Conservation (phyloP, 202 grass and related monocot species). For the Cymbopogon flexuosus region DNA sequence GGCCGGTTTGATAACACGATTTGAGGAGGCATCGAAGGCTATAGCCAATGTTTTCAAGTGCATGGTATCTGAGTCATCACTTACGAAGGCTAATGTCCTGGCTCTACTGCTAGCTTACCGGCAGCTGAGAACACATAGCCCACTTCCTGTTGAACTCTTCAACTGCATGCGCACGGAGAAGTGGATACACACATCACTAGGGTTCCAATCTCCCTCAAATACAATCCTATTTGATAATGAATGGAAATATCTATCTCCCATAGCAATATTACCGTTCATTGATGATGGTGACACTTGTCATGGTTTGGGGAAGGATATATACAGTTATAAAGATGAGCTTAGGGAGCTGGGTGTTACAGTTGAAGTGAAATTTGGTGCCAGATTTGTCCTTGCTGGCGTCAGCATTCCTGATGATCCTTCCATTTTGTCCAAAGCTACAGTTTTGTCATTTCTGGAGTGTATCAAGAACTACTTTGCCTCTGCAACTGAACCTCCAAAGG, state of each 20-base stretch:
- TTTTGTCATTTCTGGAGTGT: slow-evolving; percentile 42
- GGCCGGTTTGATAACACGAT: slow-evolving; percentile 38
- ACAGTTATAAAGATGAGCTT: slow-evolving; percentile 52
- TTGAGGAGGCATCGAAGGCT: slow-evolving; percentile 40
- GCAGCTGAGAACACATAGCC: too few species aligned
- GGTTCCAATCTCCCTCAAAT: slow-evolving; percentile 37
- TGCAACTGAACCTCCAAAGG: neutral
- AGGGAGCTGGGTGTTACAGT: slow-evolving; percentile 44
- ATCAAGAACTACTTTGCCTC: slow-evolving; percentile 9
- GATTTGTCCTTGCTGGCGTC: slow-evolving; percentile 45
- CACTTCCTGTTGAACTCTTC: slow-evolving; percentile 25
- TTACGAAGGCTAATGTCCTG: slow-evolving; percentile 33
- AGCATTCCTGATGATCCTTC: slow-evolving; percentile 40
- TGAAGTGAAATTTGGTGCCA: slow-evolving; percentile 31
- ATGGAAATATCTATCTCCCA: slow-evolving; percentile 40
- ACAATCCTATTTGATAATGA: slow-evolving; percentile 44
- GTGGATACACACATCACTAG: slow-evolving; percentile 52
- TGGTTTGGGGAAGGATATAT: slow-evolving; percentile 38
- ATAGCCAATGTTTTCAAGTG: slow-evolving; percentile 35
- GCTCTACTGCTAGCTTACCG: too few species aligned
- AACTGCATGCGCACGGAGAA: slow-evolving; percentile 27
- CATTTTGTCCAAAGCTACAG: slow-evolving; percentile 4
- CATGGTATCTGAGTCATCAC: slow-evolving; percentile 19
- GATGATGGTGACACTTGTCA: slow-evolving; percentile 25
- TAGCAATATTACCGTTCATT: slow-evolving; percentile 58